Evolutionary conservation across 768 basidiomycete genomes (phyloP), one percentile per base, ranked within the genome.

Genomic region (Tricholoma sp.): DNA sequence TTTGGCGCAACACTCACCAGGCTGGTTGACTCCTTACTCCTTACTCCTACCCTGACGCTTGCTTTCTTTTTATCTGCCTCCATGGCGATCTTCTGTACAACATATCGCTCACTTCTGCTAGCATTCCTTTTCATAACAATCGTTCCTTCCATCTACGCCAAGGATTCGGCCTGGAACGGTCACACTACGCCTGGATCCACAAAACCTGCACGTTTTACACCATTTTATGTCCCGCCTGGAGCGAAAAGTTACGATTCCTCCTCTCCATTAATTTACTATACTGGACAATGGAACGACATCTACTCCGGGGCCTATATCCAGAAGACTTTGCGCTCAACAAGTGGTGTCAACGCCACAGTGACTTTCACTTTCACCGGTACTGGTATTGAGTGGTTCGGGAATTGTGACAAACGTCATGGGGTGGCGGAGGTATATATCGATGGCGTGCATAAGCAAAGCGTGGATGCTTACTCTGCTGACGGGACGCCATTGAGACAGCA

Each of bases 381-480:
- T 11, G 87, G 87, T 0, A 76, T 91, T 60, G 89, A 91, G 69
- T 88, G 84, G 84, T 91, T 90, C 60, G 89, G 89, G 31, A 79
- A 76, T 62, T 75, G 72, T 39, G 82, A 80, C 60, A 72, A 65
- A 39, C 66, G 61, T 13, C 82, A 89, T 63, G 85, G 89, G 12
- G 66, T 77, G 8, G 76, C 83, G 4, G 60, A 76, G 20, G 77
- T 91, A 11, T 80, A 75, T 52, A 72, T 91, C 15, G 85, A 91
- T 56, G 84, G 84, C 17, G 67, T 68, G 42, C 70, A 72, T 24
- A 64, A 76, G 13, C 64, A 73, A 24, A 70, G 63, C 15, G 74
- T 88, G 48, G 77, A 88, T 63, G 62, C 75, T 7, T 82, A 75
- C 64, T 70, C 69, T 60, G 56, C 72, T 42, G 49, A 60, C 47